These are phyloP conservation scores for Rhododendron griersonianum DNA, from an alignment of 148 eudicot species.

Conservation along the genomic window DNA sequence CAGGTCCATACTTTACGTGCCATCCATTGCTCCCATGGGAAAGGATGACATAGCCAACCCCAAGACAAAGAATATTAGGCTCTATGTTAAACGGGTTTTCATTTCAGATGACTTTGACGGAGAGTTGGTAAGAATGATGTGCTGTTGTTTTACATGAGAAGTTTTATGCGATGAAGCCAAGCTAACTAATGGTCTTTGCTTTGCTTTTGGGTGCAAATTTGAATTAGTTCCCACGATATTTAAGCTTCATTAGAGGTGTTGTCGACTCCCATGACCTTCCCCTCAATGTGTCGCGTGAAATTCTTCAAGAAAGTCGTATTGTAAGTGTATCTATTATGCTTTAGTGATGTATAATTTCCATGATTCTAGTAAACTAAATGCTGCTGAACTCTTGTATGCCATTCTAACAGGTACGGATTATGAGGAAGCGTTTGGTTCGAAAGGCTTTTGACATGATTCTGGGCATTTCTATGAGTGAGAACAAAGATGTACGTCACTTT, in stretches of 20 bases:
- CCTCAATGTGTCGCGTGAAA: slow-evolving; percentile 94
- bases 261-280: slow-evolving; percentile 98
- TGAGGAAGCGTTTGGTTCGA: slow-evolving; percentile 84
- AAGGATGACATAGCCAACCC: slow-evolving; percentile 67
- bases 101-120: slow-evolving; percentile 99
- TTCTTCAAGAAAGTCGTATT: slow-evolving; percentile 95
- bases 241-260: slow-evolving; percentile 93
- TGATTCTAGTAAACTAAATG: neutral
- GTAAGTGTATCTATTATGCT: slow-evolving; percentile 41
- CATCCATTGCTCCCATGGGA: slow-evolving; percentile 70
- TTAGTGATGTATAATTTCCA: neutral
- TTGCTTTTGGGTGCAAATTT: slow-evolving; percentile 1
- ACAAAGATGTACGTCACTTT: slow-evolving; percentile 57
- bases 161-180: neutral
- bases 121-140: slow-evolving; percentile 58
- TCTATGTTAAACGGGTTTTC: slow-evolving; percentile 93
- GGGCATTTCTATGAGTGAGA: slow-evolving; percentile 88
- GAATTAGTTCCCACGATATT: slow-evolving; percentile 78
- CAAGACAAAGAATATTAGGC: slow-evolving; percentile 93
- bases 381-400: slow-evolving; percentile 10
- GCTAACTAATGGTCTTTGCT: neutral
- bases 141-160: neutral
- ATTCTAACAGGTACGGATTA: slow-evolving; percentile 64
- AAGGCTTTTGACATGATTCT: slow-evolving; percentile 98
- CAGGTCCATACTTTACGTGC: slow-evolving; percentile 80